These are phyloP conservation scores for Telfairia occidentalis DNA, from an alignment of 331 rosid genomes.

Conservation along the genomic window DNA sequence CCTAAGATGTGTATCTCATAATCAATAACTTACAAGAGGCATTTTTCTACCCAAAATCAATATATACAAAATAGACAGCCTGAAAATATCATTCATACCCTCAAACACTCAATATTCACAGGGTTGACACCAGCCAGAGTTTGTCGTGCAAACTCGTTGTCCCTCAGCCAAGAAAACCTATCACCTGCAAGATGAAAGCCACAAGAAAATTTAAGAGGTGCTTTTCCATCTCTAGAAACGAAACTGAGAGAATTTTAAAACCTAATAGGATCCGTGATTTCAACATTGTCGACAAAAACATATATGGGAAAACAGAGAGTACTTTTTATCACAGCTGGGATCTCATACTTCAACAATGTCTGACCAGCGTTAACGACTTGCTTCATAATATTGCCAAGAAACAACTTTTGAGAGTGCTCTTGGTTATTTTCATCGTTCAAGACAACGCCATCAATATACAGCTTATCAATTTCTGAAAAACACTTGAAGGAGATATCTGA, in stretches of 20 bases:
- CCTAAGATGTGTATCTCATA: conserved; percentile 28
- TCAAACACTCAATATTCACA: conserved; percentile 72
- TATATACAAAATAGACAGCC: neutral
- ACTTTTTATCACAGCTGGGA: conserved; percentile 66
- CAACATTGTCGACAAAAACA: neutral
- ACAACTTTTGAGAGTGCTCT: conserved; percentile 18
- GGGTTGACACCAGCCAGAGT: conserved; percentile 91
- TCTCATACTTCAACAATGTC: conserved; percentile 57
- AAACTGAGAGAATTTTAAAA: neutral
- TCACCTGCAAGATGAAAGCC: conserved; percentile 39
- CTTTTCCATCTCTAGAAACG: neutral
- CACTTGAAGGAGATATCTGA: conserved; percentile 78
- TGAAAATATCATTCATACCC: conserved; percentile 33
- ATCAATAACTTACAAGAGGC: neutral
- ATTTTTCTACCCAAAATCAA: neutral
- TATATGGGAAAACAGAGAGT: conserved; percentile 11
- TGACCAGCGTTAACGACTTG: conserved; percentile 42
- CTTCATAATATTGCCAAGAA: conserved; percentile 43
- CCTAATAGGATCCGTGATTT: neutral
- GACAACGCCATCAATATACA: conserved; percentile 60
- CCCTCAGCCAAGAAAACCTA: conserved; percentile 82
- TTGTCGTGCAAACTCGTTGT: conserved; percentile 84
- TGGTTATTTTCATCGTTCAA: conserved; percentile 46
- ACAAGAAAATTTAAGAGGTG: conserved; percentile 4
- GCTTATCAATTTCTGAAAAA: conserved; percentile 82